phyloP scores from a whole-genome alignment of 352 stramenopile species.

The Globisporangium paddicum region DNA sequence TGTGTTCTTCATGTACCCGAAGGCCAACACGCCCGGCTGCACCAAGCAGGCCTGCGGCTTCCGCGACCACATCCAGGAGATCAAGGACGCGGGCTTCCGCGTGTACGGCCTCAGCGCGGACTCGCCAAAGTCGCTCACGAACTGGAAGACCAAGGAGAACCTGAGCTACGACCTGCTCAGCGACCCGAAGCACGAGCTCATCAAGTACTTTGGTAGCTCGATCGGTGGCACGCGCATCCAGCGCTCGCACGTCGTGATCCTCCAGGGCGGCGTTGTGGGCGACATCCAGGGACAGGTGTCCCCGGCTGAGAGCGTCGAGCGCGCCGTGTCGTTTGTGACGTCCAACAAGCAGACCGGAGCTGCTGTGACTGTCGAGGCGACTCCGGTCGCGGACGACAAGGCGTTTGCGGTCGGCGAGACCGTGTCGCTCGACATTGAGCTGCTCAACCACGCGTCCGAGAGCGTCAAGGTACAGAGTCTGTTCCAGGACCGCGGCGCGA shows the following conservation, averaged over 20 bases:
- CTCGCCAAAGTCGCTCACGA: conserved; percentile 60
- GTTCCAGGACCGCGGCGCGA: conserved; percentile 64
- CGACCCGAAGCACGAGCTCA: conserved; percentile 77
- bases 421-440: conserved; percentile 53
- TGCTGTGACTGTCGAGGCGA: background rate
- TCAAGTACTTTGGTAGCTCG: conserved; percentile 86
- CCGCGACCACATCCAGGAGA: conserved; percentile 78
- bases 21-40: conserved; percentile 82
- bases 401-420: conserved; percentile 40
- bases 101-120: conserved; percentile 82
- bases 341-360: conserved; percentile 28
- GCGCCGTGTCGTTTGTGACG: conserved; percentile 66
- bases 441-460: conserved; percentile 59
- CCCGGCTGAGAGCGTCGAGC: conserved; percentile 66
- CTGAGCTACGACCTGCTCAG: conserved; percentile 80
- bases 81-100: conserved; percentile 71
- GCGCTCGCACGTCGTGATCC: conserved; percentile 80
- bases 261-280: conserved; percentile 72
- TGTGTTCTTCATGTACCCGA: conserved; percentile 89
- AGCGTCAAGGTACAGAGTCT: conserved; percentile 63
- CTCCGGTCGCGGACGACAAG: conserved; percentile 1
- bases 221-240: conserved; percentile 72
- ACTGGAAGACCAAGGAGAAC: conserved; percentile 78
- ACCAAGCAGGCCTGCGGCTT: conserved; percentile 88
- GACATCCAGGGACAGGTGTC: conserved; percentile 80